Base-by-base conservation (phyloP, 1,284 basidiomycete species). In the Trichosporon faecale region DNA sequence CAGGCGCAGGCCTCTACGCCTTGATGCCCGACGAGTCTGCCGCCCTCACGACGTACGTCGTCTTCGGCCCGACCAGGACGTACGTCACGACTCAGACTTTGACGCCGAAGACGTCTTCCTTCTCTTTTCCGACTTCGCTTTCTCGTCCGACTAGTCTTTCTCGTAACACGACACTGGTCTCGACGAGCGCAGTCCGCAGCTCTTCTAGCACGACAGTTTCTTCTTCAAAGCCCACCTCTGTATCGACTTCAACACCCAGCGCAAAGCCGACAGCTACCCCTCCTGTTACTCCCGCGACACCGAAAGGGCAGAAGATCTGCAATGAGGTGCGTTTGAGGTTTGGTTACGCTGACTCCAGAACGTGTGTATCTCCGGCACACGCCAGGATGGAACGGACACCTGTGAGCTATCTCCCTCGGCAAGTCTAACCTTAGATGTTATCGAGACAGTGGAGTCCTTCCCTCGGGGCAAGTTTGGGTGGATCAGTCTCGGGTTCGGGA, bases 381-480 rank as follows among this genome's bases (percentile, higher is more conserved):
- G 64, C 16, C 37, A 65, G 40, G 52, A 65, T 9, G 64, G 64
- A 9, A 65, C 64, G 9, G 64, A 65, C 29, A 65, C 27, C n/a
- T 65, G 64, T 65, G 7, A 46, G 44, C 21, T 8, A 16, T n/a
- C 23, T 16, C 3, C 12, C 11, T 0, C 27, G 18, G 14, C 37
- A 3, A 12, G 8, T 6, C 18, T 65, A 14, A 65, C 18, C 23
- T 9, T 3, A 40, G 63, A 37, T n/a, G n/a, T 40, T 37, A 31
- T 44, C 35, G 63, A 66, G 11, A 35, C 65, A 21, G 12, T 60
- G 16, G 18, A 16, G 11, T 33, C 61, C 23, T 65, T 63, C 0
- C 60, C 69, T 14, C 49, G 25, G 5, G 67, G 55, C 29, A 31
- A 64, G 21, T 69, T 73, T 37, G 72, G 72, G 3, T 73, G 72